Conservation (phyloP, 345 rosid species). For the Linum usitatissimum region DNA sequence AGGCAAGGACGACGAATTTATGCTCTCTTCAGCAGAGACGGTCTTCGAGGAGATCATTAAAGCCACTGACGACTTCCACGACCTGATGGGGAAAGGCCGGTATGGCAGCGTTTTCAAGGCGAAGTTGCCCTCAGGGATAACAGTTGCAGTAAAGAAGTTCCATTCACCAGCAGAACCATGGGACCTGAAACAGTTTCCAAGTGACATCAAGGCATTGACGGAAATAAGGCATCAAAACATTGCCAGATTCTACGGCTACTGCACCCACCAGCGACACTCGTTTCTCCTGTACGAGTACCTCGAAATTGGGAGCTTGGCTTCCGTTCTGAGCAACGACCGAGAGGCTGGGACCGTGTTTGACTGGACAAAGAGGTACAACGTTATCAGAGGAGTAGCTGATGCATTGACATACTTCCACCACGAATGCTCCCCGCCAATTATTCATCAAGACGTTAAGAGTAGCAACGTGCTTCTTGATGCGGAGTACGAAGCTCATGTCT, state of each 20-base stretch:
- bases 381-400: constrained; percentile 10
- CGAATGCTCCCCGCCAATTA: constrained; percentile 11
- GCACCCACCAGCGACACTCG: constrained; percentile 1
- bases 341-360: constrained; percentile 13
- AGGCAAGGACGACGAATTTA: no score
- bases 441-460: constrained; percentile 20
- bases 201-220: constrained; percentile 18
- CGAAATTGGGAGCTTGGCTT: constrained; percentile 23
- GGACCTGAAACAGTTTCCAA: constrained; percentile 12
- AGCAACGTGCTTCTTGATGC: constrained; percentile 13
- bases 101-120: constrained; percentile 19
- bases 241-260: constrained; percentile 23
- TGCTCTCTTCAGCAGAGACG: no score
- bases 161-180: background rate
- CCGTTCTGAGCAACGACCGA: constrained; percentile 9
- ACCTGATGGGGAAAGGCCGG: constrained; percentile 16
- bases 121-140: constrained; percentile 5
- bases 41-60: constrained; percentile 16
- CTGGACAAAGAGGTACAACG: constrained; percentile 21
- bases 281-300: constrained; percentile 22
- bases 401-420: constrained; percentile 22
- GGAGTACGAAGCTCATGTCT: constrained; percentile 14
- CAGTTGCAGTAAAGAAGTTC: constrained; percentile 22
- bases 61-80: constrained; percentile 19
- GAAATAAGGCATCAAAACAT: constrained; percentile 21